Base-by-base conservation (phyloP, 768 basidiomycete genomes). In the Trametes maxima region DNA sequence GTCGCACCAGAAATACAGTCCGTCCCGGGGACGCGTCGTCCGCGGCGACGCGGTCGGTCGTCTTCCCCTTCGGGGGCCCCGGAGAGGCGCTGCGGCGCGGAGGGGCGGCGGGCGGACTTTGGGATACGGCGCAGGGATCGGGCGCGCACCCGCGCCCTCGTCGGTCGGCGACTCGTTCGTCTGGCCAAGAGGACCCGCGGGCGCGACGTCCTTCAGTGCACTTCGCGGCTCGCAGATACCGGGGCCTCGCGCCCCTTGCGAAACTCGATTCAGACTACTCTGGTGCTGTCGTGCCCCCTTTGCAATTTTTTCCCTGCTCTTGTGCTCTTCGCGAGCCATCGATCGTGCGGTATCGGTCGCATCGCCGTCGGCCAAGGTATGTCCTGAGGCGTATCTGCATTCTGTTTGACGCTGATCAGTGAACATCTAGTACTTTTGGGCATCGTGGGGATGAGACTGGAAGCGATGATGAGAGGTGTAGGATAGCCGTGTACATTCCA, bases 261-360 rank as follows among this genome's bases (percentile, higher is more conserved):
- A 71, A 82, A 83, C 84, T 85, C 82, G 81, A 86, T 84, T 85
- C 84, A 84, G 84, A 85, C 83, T 86, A 84, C 80, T 85, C 84
- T 85, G 76, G 75, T 77, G 78, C 84, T 85, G 82, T 79, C 73
- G 68, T 64, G 42, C 43, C 55, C 74, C 1, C 39, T 16, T n/a
- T 65, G 51, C 62, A 59, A 65, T 68, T 65, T 68, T 63, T 52
- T 68, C 67, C 72, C 69, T 72, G n/a, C 21, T 68, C 70, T 67
- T 46, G 65, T 53, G 68, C 69, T 58, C 62, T 59, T 67, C 59
- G 62, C n/a, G 65, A 54, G 65, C 52, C 45, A 42, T 54, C 42
- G 47, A 37, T 59, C 35, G 16, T 19, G 5, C 48, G 5, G n/a
- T 35, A 28, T 54, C 46, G 28, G 28, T 33, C 28, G 8, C 28